These are phyloP conservation scores for Elymus sibiricus DNA, from an alignment of 176 grass and related monocot species.

Conservation along the genomic window DNA sequence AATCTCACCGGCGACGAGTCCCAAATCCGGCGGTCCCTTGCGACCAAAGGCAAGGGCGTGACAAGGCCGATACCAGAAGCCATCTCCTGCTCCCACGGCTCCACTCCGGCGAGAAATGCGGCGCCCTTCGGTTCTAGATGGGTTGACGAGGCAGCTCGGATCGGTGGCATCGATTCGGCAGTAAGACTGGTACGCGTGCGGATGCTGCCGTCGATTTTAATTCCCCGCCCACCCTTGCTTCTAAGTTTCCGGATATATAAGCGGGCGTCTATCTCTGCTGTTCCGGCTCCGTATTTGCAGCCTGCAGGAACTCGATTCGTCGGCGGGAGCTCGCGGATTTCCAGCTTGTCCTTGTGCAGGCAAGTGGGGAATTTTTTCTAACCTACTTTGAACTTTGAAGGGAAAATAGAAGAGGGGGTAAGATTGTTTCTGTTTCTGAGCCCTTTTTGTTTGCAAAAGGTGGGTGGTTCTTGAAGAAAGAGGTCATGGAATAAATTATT, in stretches of 20 bases:
- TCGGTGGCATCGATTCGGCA: not conserved
- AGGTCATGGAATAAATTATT: not conserved
- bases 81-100: not conserved
- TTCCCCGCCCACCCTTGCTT: not conserved
- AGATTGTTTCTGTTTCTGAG: not conserved
- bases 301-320: not conserved
- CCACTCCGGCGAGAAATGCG: slow-evolving; percentile 12
- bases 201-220: not conserved
- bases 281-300: not conserved
- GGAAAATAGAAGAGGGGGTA: not conserved
- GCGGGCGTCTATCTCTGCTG: not conserved
- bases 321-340: not conserved
- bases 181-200: not conserved
- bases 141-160: not conserved
- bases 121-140: not conserved
- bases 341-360: not conserved
- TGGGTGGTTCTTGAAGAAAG: not conserved
- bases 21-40: too few species aligned
- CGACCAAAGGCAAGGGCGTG: too few species aligned
- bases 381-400: not conserved
- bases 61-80: not conserved
- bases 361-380: not conserved
- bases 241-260: not conserved
- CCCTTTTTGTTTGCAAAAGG: not conserved
- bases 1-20: too few species aligned